Base-by-base conservation (phyloP, 2,329 filamentous ascomycete genomes). In the Leptographium lundbergii region DNA sequence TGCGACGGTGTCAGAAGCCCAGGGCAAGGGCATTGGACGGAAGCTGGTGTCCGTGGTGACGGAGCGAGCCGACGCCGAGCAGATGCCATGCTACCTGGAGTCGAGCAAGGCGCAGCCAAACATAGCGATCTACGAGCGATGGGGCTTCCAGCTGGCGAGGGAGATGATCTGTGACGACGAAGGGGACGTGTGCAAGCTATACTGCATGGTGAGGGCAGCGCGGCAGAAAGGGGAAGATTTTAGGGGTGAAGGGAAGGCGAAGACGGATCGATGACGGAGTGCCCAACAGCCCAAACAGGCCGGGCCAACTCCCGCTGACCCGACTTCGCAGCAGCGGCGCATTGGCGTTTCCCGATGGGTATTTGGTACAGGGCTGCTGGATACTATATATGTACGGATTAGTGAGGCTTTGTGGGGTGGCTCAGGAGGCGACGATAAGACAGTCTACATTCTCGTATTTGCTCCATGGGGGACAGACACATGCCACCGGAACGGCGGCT, bases 81-180 rank as follows among this genome's bases (percentile, higher is more conserved):
- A 81, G 0, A 77, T 80, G 65, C 77, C 73, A 58, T 89, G 86
- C 65, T 89, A 89, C 69, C 71, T 90, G 60, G 87, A 90, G 70
- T 88, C 84, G 36, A 86, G 81, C 61, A 80, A 84, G 58, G 80
- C 81, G 45, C 77, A 79, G 61, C 87, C 87, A 0, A 90, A 89
- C 65, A 78, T 87, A 67, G 75, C 77, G 36, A 89, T 90, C 25
- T 90, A 90, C 68, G 79, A 84, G 64, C 78, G 77, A 60, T 80
- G 88, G 76, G 87, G 86, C 6, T 90, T 89, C 68, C 72, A 76
- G 66, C 73, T 86, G 58, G 78, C 77, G 9, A 82, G 78, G 67
- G 80, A 86, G 66, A 84, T 89, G 76, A 75, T 81, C 59, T 88
- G 85, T 68, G 78, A 82, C 60, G 85, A 88, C 66, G 76, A 78